Evolutionary conservation across 179 eudicot genomes (phyloP).

Genomic region (Kewa caespitosa): DNA sequence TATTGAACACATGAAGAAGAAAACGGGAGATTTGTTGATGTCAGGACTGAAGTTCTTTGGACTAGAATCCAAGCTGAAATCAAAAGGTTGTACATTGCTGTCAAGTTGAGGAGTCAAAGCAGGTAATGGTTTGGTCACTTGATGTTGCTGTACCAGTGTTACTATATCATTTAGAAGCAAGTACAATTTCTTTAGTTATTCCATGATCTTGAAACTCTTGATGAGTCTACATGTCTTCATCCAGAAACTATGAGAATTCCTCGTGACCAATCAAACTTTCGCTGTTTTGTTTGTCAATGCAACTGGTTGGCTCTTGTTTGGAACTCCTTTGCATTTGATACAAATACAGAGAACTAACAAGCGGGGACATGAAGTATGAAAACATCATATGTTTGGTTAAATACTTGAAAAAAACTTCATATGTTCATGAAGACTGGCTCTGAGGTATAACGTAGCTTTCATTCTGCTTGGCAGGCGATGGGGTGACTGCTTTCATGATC

Average conservation of each 20-base stretch:
- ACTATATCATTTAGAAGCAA: background rate
- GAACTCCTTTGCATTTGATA: background rate
- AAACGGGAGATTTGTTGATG: constrained; percentile 71
- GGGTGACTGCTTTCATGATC: too few species aligned
- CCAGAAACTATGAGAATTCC: background rate
- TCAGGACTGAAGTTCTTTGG: constrained; percentile 84
- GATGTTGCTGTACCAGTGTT: background rate
- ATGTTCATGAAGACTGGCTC: background rate
- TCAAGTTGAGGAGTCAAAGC: constrained; percentile 28
- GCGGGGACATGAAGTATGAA: too few species aligned
- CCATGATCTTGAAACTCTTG: background rate
- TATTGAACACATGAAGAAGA: constrained; percentile 77
- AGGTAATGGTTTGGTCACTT: constrained; percentile 18
- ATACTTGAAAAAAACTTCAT: background rate
- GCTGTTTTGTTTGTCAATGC: too few species aligned
- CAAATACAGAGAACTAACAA: background rate
- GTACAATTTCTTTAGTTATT: background rate
- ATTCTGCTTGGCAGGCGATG: too few species aligned
- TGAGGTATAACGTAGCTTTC: too few species aligned
- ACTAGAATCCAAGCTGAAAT: constrained; percentile 66
- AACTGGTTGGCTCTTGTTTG: background rate
- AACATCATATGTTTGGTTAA: background rate
- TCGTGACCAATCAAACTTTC: too few species aligned
- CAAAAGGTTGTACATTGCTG: constrained; percentile 60
- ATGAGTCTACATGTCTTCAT: background rate